Evolutionary conservation across 345 rosid genomes (phyloP).

Genomic region (Combretum micranthum): DNA sequence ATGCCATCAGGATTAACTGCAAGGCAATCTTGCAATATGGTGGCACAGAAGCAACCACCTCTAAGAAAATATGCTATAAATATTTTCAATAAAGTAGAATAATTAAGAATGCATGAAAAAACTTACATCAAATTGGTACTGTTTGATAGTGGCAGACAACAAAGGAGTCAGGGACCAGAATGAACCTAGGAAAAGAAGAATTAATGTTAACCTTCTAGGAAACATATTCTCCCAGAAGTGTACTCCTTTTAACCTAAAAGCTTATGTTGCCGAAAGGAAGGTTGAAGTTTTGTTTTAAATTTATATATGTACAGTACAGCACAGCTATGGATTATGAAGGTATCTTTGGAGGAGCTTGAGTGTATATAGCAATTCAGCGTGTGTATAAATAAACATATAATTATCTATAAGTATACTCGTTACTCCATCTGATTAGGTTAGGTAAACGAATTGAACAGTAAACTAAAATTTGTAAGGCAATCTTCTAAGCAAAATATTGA

Average conservation of each 20-base stretch:
- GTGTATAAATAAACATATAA: neutral
- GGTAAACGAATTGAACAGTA: conserved; percentile 3
- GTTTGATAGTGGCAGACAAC: conserved; percentile 29
- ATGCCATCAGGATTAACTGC: too few species aligned
- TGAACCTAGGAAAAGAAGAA: conserved; percentile 12
- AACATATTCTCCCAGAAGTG: neutral
- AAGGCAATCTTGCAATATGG: too few species aligned
- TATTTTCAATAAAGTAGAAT: too few species aligned
- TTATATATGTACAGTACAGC: neutral
- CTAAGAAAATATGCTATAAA: too few species aligned
- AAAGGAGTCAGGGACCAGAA: conserved; percentile 13
- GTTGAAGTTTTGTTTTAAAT: neutral
- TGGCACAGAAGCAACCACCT: too few species aligned
- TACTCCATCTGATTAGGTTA: conserved; percentile 3
- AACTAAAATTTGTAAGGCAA: conserved; percentile 11
- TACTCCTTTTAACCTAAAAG: too few species aligned
- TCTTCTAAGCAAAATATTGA: conserved; percentile 46
- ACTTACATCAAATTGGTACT: conserved; percentile 45
- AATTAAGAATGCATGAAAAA: neutral
- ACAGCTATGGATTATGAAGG: conserved; percentile 1
- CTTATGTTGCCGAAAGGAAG: neutral
- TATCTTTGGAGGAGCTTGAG: conserved; percentile 1
- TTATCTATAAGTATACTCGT: neutral
- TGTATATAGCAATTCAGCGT: neutral
- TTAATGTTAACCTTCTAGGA: conserved; percentile 5